Evolutionary conservation across 805 yeast genomes (phyloP).

Genomic region (Sugiyamaella lignohabitans): DNA sequence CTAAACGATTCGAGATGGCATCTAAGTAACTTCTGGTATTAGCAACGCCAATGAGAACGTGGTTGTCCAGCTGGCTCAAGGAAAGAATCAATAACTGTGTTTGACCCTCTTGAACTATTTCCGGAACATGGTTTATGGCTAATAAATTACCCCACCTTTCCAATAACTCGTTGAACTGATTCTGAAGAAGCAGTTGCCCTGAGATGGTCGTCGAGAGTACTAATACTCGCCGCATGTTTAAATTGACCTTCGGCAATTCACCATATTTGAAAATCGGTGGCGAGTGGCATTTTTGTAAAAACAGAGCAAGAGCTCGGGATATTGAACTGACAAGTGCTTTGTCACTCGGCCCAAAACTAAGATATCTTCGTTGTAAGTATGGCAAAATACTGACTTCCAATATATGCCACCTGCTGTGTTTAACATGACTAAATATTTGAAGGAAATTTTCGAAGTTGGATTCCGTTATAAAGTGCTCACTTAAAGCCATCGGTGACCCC

Average conservation of each 20-base stretch:
- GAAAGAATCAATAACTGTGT: slow-evolving; percentile 43
- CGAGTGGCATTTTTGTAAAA: background rate
- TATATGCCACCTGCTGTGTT: background rate
- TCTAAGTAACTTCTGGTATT: slow-evolving; percentile 19
- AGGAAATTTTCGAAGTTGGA: background rate
- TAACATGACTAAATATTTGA: background rate
- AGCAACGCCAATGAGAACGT: slow-evolving; percentile 1
- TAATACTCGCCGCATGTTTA: slow-evolving; percentile 17
- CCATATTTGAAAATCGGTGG: slow-evolving; percentile 9
- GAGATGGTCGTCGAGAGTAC: slow-evolving; percentile 8
- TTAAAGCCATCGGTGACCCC: slow-evolving; percentile 20
- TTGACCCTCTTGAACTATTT: slow-evolving; percentile 40
- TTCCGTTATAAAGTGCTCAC: slow-evolving; percentile 1
- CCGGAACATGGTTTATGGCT: slow-evolving; percentile 37
- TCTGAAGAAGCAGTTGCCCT: background rate
- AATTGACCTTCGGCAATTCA: slow-evolving; percentile 1
- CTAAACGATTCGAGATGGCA: slow-evolving; percentile 18
- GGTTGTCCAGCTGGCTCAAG: slow-evolving; percentile 8
- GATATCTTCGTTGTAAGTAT: background rate
- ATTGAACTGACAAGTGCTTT: slow-evolving; percentile 5
- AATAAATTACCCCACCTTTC: slow-evolving; percentile 35
- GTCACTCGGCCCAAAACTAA: slow-evolving; percentile 13
- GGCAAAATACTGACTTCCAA: background rate
- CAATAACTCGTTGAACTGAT: slow-evolving; percentile 15
- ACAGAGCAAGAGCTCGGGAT: background rate